phyloP scores from a whole-genome alignment of 805 yeast genomes.

The Suhomyces faveliae region DNA sequence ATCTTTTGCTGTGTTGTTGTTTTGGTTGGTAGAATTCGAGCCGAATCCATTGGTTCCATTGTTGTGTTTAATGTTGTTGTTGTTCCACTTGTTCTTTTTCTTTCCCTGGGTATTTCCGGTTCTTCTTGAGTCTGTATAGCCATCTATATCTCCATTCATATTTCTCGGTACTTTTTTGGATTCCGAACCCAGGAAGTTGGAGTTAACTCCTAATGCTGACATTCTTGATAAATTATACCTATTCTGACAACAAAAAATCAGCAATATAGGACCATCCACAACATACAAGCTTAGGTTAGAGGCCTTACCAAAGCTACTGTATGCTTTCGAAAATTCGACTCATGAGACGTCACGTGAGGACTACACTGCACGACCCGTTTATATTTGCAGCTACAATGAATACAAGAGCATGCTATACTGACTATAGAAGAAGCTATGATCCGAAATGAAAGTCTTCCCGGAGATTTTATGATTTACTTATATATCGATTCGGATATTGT shows the following conservation, averaged over 20 bases:
- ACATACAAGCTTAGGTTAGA: neutral
- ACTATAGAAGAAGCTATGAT: too few species aligned
- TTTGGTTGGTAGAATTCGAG: neutral
- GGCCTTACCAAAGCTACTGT: neutral
- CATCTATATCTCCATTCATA: conserved; percentile 1
- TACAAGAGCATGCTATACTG: too few species aligned
- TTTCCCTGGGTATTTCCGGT: conserved; percentile 8
- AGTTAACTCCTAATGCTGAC: conserved; percentile 11
- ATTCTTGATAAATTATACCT: neutral
- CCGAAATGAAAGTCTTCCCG: too few species aligned
- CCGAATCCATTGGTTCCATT: neutral
- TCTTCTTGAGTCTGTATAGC: conserved; percentile 8
- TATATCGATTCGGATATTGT: too few species aligned
- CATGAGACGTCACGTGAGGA: conserved; percentile 2
- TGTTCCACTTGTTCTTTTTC: conserved; percentile 5
- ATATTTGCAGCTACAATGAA: too few species aligned
- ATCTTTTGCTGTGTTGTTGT: neutral
- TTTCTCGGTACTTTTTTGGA: conserved; percentile 1
- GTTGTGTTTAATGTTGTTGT: conserved; percentile 5
- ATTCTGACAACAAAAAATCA: conserved; percentile 1
- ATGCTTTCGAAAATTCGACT: conserved; percentile 1
- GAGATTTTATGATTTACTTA: too few species aligned
- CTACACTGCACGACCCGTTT: neutral
- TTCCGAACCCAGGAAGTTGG: conserved; percentile 6
- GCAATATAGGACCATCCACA: neutral